Base-by-base conservation (phyloP, 176 grass and related monocot genomes). In the Musa troglodytarum region DNA sequence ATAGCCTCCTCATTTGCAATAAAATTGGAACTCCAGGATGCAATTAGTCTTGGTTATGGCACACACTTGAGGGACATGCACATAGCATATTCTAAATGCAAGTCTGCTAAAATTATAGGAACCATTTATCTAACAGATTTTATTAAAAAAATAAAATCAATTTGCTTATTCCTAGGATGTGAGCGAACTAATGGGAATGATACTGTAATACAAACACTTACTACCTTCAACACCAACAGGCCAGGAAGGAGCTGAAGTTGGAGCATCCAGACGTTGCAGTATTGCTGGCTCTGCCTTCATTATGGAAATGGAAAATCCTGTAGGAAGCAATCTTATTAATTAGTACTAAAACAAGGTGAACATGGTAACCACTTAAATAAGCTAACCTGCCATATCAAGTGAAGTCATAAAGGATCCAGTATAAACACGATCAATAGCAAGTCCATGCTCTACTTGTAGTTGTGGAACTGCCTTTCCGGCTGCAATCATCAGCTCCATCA, bases 401-500 rank as follows among this genome's bases (percentile, higher is more conserved):
- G 96, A 94, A 69, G 96, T 89, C 91, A 99, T 94, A 80, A 99
- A 85, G 29, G 91, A 79, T 78, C 96, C 88, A 82, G 96, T 99
- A 75, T 95, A 99, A 52, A 94, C 96, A 83, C 95, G 88, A 74
- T 99, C 95, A 87, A 99, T 86, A 92, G 95, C 91, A 76, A 99
- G 85, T 71, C 96, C 96, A 89, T 99, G 87, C 51, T 79, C 96
- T 76, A 99, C 72, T 68, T 92, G 91, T 76, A 99, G 87, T 68
- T 99, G 88, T 50, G 91, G 96, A 79, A 99, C 83, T 6, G 86
- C 91, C 86, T 95, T 99, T 81, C 96, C 83, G 52, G 91, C 81
- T 71, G 88, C 91, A 88, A 92, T 99, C 96, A 99, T 99, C 77
- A 99, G 86, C 55, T 99, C 96, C 91, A 99, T 99, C 66, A 95